Evolutionary conservation across 2,329 filamentous ascomycete genomes (phyloP).

Genomic region (Aspergillus hiratsukae): DNA sequence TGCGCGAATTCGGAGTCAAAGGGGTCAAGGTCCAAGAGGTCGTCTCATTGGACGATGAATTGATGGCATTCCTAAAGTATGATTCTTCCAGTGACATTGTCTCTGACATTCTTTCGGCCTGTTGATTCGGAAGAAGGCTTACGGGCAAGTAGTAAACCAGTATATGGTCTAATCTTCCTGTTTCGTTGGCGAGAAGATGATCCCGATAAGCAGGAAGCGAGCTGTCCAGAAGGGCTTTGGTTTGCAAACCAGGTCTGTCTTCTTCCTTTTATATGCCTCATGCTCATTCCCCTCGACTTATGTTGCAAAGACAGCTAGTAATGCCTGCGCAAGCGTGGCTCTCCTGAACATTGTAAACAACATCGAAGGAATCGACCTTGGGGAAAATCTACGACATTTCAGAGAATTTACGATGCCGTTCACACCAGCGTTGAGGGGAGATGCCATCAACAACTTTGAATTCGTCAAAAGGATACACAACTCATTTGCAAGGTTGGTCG

Average conservation of each 20-base stretch:
- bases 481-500: constrained; percentile 66
- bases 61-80: constrained; percentile 60
- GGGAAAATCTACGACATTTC: constrained; percentile 66
- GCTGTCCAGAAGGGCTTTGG: constrained; percentile 68
- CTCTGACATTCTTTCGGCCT: neutral
- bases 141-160: constrained; percentile 53
- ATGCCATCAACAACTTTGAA: constrained; percentile 67
- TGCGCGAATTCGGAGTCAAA: constrained; percentile 71
- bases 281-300: constrained; percentile 3
- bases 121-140: constrained; percentile 2
- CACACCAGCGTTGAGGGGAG: constrained; percentile 68
- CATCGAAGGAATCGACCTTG: constrained; percentile 60
- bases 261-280: neutral
- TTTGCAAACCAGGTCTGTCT: constrained; percentile 78
- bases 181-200: constrained; percentile 67
- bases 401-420: constrained; percentile 66
- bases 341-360: constrained; percentile 95
- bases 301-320: constrained; percentile 62
- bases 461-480: constrained; percentile 83
- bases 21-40: constrained; percentile 73
- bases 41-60: constrained; percentile 64
- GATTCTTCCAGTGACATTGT: constrained; percentile 13
- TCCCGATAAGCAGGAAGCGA: constrained; percentile 47
- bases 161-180: constrained; percentile 84
- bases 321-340: constrained; percentile 89